Base-by-base conservation (phyloP, 352 stramenopile species). In the Globisporangium okanoganense region DNA sequence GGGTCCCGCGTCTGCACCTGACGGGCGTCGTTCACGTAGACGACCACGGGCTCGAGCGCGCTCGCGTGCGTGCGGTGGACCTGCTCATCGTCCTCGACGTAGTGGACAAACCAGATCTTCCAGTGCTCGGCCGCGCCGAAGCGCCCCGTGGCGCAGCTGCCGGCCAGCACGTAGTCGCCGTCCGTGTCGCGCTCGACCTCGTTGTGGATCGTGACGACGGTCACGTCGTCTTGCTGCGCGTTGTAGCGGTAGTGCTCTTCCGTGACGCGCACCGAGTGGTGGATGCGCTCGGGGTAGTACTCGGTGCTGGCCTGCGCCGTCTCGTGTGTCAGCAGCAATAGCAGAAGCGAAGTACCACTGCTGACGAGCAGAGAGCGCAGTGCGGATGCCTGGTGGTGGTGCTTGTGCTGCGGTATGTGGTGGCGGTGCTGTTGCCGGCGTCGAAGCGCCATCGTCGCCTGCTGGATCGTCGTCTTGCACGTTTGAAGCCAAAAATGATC, bases 201-300 rank as follows among this genome's bases (percentile, higher is more conserved):
- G 48, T 12, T 45, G 40, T 25, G 22, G 20, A 9, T 47, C 20
- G 56, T 41, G 36, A 52, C 38, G 12, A 64, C 20, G 5, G 56
- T 27, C 12, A 38, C 2, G 24, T 18, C 58, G 27, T 35, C 29
- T 16, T 33, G 49, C 40, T 65, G 59, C 14, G 12, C 16, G 31
- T 65, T 65, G 25, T 33, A 49, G 49, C 58, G 58, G n/a, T 58
- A 57, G 35, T 52, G 38, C 47, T 57, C 10, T 10, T 64, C 58
- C 9, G 45, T 64, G 33, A 64, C 47, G 6, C 31, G 35, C 12
- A 55, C 22, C 53, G 48, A 54, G 27, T 54, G 33, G 48, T 54
- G 48, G 25, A 54, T 38, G 27, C 27, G 16, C 7, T 54, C 48
- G 16, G 25, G 27, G 16, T 12, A 24, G 16, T 3, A 3, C 27